phyloP scores from a whole-genome alignment of 2,329 filamentous ascomycete genomes.

The Chalara sp. region DNA sequence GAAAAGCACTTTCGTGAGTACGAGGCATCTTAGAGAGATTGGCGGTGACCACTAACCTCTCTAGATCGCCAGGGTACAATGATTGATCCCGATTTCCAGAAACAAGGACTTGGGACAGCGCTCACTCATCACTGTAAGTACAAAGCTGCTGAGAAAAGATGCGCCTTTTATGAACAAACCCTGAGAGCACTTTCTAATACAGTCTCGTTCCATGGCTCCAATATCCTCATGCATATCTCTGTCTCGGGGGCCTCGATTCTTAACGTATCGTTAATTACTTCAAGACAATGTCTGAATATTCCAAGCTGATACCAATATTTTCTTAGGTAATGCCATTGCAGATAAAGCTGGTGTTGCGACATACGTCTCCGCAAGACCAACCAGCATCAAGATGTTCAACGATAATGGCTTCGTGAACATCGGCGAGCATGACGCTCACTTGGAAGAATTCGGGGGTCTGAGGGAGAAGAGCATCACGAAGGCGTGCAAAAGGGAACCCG shows the following conservation, averaged over 20 bases:
- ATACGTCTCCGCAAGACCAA: conserved; percentile 10
- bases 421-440: conserved; percentile 6
- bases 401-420: conserved; percentile 11
- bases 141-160: too few species aligned
- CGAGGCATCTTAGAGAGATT: too few species aligned
- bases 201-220: too few species aligned
- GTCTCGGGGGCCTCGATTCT: too few species aligned
- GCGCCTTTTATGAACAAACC: too few species aligned
- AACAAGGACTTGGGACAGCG: conserved; percentile 9
- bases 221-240: too few species aligned
- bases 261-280: too few species aligned
- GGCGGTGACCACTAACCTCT: not conserved
- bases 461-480: too few species aligned
- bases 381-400: conserved; percentile 9
- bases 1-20: conserved; percentile 15
- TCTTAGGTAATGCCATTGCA: conserved; percentile 8
- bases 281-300: too few species aligned
- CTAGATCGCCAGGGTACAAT: conserved; percentile 16
- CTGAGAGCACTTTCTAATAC: too few species aligned
- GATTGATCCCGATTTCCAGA: conserved; percentile 15
- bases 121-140: conserved; percentile 10
- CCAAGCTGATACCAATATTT: too few species aligned
- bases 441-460: conserved; percentile 1
- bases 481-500: too few species aligned
- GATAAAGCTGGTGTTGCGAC: conserved; percentile 9